Evolutionary conservation across 73 alveolate species (phyloP), one percentile per base, ranked within the genome.

Genomic region (Urostyla sp.): DNA sequence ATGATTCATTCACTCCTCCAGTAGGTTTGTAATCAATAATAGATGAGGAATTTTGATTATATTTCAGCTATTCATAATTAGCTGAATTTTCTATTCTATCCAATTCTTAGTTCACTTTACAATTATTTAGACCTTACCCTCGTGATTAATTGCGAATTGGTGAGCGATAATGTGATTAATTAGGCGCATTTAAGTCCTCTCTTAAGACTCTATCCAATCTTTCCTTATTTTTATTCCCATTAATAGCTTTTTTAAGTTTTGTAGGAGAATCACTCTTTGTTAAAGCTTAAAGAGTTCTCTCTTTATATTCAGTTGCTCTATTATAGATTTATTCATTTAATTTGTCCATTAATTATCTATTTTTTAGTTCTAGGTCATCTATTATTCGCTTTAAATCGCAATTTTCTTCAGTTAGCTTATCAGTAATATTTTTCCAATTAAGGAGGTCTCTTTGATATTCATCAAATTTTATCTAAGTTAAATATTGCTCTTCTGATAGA

Each of bases 281-380:
- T 23, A 69, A 36, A 4, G 83, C 83, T 28, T 69, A 23, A 7
- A 69, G 55, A 5, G 83, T 49, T 61, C 80, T 73, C 69, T 84
- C 82, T 38, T 84, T 75, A 52, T 84, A 84, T 20, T 84, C 88
- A 21, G 87, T 45, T 26, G 88, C 92, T 36, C 49, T 57, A 18
- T 73, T 57, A 56, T 59, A 74, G 13, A 84, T 53, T 26, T 84
- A 66, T 13, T 59, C 66, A 43, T 75, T 84, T 40, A 84, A 55
- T n/a, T 55, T 84, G 11, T 84, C 92, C 10, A 49, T 75, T 13
- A 84, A 55, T 23, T 75, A 50, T 27, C 75, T 73, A 46, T 84
- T 84, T 53, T 84, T 84, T 31, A 10, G 26, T 48, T 84, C 92
- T 44, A 84, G 48, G 34, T 66, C 84, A 24, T 80, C 84, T 13